Evolutionary conservation across 2,329 filamentous ascomycete species (phyloP), one percentile per base, ranked within the genome.

Genomic region (Aquanectria penicillioides): DNA sequence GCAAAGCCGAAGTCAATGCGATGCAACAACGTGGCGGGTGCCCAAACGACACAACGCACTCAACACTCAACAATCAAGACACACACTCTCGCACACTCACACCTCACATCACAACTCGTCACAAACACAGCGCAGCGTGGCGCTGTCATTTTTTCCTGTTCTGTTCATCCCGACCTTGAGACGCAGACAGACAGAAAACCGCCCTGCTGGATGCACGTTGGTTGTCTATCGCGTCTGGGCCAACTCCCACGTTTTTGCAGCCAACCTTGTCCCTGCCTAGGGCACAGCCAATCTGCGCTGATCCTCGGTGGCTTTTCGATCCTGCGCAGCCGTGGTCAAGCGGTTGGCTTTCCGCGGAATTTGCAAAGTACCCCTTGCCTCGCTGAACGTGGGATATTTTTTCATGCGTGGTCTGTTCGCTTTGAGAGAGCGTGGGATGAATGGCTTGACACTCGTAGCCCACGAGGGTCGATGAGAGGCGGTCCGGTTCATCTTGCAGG

Each of bases 191-290:
- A 49, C 46, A 37, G 33, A 49, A 28, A 38, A 37, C 23, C 31
- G 46, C 31, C 37, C 46, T 49, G 20, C 15, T 23, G 15, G 26
- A 20, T 31, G 25, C 34, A 31, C 23, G 34, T 40, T 49, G 25
- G 33, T 29, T 49, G 46, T 29, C 25, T 8, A n/a, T n/a, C n/a
- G n/a, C 23, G 7, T 38, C 15, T 28, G 40, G 20, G 40, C 40
- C n/a, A 43, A 33, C 50, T 47, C 41, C 41, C 41, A 44, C 41
- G 33, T 33, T 47, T 31, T 22, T 25, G 17, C 38, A 50, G 33
- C 25, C 6, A 40, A 40, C 51, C 51, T 38, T 47, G 51, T 54
- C 41, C 41, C 51, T 54, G 41, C 40, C 13, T 31, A 26, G 47
- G n/a, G 10, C 34, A 22, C 40, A 22, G 22, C 40, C 20, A 37